Base-by-base conservation (phyloP, 768 basidiomycete species). In the Lentinula sp. region DNA sequence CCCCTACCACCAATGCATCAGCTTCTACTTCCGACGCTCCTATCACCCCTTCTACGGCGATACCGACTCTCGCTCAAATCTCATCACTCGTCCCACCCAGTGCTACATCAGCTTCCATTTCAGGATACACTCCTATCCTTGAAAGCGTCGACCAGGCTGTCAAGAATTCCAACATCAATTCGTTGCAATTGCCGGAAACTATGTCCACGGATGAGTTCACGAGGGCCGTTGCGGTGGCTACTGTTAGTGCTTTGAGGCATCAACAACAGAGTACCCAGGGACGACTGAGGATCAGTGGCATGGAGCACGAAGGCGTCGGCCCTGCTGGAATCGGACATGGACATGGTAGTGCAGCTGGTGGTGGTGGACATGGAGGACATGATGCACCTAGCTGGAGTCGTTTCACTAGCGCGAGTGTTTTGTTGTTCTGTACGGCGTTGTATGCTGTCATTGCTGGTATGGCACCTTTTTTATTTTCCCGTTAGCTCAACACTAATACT, bases 321-420 rank as follows among this genome's bases (percentile, higher is more conserved):
- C n/a, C 18, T 52, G 31, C 10, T n/a, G 51, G 31, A 5, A 35
- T 18, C 5, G 53, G n/a, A 21, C 32, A 63, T 39, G 66, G 58
- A 31, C 68, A 60, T 15, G 75, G 75, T 35, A 63, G 64, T 31
- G 86, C 84, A 4, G 76, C 69, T 5, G 50, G 77, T 39, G 84
- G 81, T 5, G 50, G 77, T 39, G 84, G 81, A 16, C 88, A 89
- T 71, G 86, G 85, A 23, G 94, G 92, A 0, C 97, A 99, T 66
- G 96, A 98, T 66, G 96, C 87, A 3, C 97, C 97, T 5, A 92
- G 91, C 49, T 99, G 97, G 97, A 98, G 94, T 67, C 80, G 97
- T 56, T 81, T 79, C 4, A 88, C 88, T 15, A 96, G 93, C 73
- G 90, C 94, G 4, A 95, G 88, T 63, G 96, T 99, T 1, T 71